Conservation (phyloP, 2,329 filamentous ascomycete genomes). For the Claviceps sp. region DNA sequence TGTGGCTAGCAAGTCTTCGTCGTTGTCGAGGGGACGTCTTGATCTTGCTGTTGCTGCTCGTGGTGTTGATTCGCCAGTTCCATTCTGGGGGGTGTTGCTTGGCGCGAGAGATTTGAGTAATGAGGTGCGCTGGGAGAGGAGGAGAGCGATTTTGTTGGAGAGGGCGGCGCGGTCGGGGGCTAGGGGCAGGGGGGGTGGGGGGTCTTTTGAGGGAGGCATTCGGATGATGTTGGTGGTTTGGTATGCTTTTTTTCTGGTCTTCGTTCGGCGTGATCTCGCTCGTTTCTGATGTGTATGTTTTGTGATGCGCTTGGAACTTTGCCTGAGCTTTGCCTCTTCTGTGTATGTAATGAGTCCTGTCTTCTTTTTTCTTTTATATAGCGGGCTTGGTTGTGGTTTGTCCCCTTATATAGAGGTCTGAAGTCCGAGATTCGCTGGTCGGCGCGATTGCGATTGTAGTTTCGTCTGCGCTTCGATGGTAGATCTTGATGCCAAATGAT, state of each 20-base stretch:
- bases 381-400: no score
- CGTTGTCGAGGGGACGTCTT: constrained; percentile 9
- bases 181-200: constrained; percentile 16
- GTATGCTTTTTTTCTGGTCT: neutral
- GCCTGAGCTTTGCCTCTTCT: no score
- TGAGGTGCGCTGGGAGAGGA: constrained; percentile 21
- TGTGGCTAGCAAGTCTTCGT: neutral
- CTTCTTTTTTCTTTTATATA: no score
- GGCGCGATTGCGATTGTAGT: no score
- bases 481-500: no score
- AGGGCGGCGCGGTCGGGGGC: constrained; percentile 24
- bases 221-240: no score
- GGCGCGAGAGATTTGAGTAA: constrained; percentile 18
- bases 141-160: constrained; percentile 29
- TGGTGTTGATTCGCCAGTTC: neutral
- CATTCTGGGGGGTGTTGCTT: no score
- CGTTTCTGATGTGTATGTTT: neutral
- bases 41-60: neutral
- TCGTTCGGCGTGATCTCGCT: neutral
- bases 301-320: no score
- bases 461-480: no score
- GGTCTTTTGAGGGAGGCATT: neutral
- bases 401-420: no score
- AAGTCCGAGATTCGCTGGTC: no score
- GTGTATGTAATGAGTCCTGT: no score